Conservation (phyloP, 2,329 filamentous ascomycete genomes). For the Fusarium sp. region DNA sequence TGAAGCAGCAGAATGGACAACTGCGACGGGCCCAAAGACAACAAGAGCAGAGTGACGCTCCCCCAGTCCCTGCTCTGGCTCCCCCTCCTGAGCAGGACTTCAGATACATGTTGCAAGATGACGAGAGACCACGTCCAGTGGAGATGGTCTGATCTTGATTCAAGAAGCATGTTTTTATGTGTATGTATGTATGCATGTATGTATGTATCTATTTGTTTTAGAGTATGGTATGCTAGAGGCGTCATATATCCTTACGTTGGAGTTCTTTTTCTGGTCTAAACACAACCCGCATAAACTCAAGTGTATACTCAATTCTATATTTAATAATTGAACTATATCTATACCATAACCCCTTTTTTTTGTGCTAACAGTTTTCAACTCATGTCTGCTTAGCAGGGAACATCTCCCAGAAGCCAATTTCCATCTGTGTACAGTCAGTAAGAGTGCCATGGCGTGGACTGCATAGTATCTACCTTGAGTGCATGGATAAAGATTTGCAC, state of each 20-base stretch:
- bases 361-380: not conserved
- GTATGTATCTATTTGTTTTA: slow-evolving; percentile 13
- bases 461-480: slow-evolving; percentile 71
- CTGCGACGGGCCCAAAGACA: slow-evolving; percentile 60
- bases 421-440: slow-evolving; percentile 54
- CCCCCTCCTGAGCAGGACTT: slow-evolving; percentile 60
- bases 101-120: slow-evolving; percentile 63
- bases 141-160: slow-evolving; percentile 42
- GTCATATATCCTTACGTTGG: slow-evolving; percentile 16
- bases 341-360: not conserved
- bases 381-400: slow-evolving; percentile 52
- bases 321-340: slow-evolving; percentile 26
- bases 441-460: not conserved
- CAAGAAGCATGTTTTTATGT: not conserved
- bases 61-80: slow-evolving; percentile 53
- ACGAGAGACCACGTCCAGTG: slow-evolving; percentile 58
- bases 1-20: slow-evolving; percentile 70
- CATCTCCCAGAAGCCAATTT: slow-evolving; percentile 67
- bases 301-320: slow-evolving; percentile 39
- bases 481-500: slow-evolving; percentile 86
- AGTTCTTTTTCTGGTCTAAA: slow-evolving; percentile 10
- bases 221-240: slow-evolving; percentile 18
- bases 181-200: slow-evolving; percentile 1
- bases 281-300: slow-evolving; percentile 16
- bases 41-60: slow-evolving; percentile 47